phyloP scores from a whole-genome alignment of 345 rosid genomes.

The Leavenworthia alabamica region DNA sequence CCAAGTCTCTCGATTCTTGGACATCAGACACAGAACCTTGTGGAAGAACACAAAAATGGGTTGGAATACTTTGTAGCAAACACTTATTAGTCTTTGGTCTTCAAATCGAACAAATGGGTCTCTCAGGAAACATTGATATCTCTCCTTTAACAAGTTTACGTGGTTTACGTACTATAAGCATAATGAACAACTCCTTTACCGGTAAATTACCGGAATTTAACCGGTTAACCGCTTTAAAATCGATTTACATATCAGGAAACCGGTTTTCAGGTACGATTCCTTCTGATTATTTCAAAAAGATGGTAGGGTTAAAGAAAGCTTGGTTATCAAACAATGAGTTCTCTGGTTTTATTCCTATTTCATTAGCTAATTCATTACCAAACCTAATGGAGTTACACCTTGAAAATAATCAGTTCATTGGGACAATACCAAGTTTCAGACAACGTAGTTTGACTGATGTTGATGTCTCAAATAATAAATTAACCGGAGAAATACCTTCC shows the following conservation, averaged over 20 bases:
- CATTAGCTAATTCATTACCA: constrained; percentile 36
- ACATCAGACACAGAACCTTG: constrained; percentile 47
- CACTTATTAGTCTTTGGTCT: constrained; percentile 49
- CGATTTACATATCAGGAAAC: constrained; percentile 51
- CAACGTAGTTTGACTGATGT: constrained; percentile 33
- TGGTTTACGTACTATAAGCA: constrained; percentile 48
- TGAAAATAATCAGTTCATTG: constrained; percentile 52
- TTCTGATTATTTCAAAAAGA: constrained; percentile 37
- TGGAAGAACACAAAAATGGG: constrained; percentile 31
- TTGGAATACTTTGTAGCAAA: constrained; percentile 44
- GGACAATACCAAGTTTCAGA: constrained; percentile 46
- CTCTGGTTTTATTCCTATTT: constrained; percentile 53
- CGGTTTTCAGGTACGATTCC: constrained; percentile 64
- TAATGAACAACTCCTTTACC: constrained; percentile 54
- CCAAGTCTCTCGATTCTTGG: constrained; percentile 60
- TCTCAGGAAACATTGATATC: constrained; percentile 57
- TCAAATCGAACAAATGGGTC: constrained; percentile 47
- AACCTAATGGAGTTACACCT: constrained; percentile 51
- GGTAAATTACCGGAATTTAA: constrained; percentile 56
- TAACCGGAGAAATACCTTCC: constrained; percentile 58
- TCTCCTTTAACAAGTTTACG: constrained; percentile 41
- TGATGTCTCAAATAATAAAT: constrained; percentile 50
- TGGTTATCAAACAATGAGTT: constrained; percentile 61
- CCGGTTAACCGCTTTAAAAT: constrained; percentile 45
- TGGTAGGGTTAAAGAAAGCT: constrained; percentile 49